phyloP scores from a whole-genome alignment of 805 yeast genomes.

The Wickerhamiella allomyrinae region DNA sequence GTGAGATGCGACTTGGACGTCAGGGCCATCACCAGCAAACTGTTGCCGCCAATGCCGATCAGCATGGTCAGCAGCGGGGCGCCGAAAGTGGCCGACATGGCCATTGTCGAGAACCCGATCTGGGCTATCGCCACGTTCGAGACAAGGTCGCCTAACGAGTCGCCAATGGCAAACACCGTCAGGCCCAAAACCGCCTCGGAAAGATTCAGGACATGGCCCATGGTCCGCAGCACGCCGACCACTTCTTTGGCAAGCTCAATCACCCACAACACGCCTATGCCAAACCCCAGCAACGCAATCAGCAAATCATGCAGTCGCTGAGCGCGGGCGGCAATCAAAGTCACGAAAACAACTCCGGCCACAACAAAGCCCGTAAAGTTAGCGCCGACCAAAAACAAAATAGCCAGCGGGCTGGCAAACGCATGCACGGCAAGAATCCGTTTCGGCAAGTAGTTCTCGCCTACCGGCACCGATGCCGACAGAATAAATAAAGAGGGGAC shows the following conservation, averaged over 20 bases:
- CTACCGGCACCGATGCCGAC: conserved; percentile 22
- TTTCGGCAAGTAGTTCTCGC: not conserved
- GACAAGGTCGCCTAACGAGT: conserved; percentile 79
- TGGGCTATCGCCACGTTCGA: conserved; percentile 68
- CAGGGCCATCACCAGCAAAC: conserved; percentile 32
- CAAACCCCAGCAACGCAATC: conserved; percentile 38
- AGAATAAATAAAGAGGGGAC: conserved; percentile 23
- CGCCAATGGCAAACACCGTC: conserved; percentile 83
- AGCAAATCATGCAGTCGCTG: conserved; percentile 8
- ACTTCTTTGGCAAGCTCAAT: conserved; percentile 57
- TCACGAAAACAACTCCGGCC: not conserved
- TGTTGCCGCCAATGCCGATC: conserved; percentile 69
- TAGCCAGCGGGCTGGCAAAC: conserved; percentile 1
- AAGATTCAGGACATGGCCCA: conserved; percentile 44
- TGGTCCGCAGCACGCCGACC: conserved; percentile 44
- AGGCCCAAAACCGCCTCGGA: conserved; percentile 74
- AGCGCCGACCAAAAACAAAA: conserved; percentile 1
- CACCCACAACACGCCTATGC: conserved; percentile 52
- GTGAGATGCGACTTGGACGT: conserved; percentile 19
- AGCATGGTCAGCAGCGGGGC: conserved; percentile 72
- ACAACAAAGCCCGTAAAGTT: not conserved
- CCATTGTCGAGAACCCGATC: conserved; percentile 78
- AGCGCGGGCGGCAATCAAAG: not conserved
- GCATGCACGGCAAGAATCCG: conserved; percentile 2
- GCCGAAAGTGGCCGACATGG: conserved; percentile 91